Conservation (phyloP, 352 stramenopile genomes). For the Discostella stelligera region DNA sequence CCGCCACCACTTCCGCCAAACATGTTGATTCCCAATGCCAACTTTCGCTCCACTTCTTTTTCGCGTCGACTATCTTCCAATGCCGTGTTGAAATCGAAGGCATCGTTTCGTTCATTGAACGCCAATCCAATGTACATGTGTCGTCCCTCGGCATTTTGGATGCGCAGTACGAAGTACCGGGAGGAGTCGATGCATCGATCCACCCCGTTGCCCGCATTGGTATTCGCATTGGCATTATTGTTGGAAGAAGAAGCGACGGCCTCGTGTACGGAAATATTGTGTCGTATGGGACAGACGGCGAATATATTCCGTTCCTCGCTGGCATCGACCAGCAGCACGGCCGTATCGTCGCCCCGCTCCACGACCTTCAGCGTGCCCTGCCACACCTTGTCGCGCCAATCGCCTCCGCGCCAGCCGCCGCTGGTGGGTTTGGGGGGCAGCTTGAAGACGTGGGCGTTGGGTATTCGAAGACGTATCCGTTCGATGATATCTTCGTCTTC, state of each 20-base stretch:
- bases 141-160: conserved; percentile 87
- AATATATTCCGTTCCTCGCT: conserved; percentile 58
- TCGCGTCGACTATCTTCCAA: conserved; percentile 86
- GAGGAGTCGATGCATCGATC: conserved; percentile 87
- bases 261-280: too few relatives aligned
- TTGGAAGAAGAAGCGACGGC: conserved; percentile 12
- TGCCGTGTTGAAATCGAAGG: conserved; percentile 93
- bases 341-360: conserved; percentile 71
- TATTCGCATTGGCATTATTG: too few relatives aligned
- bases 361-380: conserved; percentile 82
- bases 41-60: conserved; percentile 75
- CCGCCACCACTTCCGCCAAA: neutral
- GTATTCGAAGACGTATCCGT: conserved; percentile 62
- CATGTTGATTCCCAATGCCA: neutral
- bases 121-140: conserved; percentile 92
- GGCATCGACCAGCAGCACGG: conserved; percentile 72
- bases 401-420: conserved; percentile 73
- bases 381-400: conserved; percentile 81
- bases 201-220: conserved; percentile 59
- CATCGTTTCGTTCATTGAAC: conserved; percentile 91
- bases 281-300: conserved; percentile 70
- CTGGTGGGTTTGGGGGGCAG: conserved; percentile 65
- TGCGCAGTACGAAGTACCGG: conserved; percentile 91
- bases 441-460: conserved; percentile 80
- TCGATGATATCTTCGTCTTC: conserved; percentile 59